Evolutionary conservation across 768 basidiomycete species (phyloP).

Genomic region (Auricularia sp.): DNA sequence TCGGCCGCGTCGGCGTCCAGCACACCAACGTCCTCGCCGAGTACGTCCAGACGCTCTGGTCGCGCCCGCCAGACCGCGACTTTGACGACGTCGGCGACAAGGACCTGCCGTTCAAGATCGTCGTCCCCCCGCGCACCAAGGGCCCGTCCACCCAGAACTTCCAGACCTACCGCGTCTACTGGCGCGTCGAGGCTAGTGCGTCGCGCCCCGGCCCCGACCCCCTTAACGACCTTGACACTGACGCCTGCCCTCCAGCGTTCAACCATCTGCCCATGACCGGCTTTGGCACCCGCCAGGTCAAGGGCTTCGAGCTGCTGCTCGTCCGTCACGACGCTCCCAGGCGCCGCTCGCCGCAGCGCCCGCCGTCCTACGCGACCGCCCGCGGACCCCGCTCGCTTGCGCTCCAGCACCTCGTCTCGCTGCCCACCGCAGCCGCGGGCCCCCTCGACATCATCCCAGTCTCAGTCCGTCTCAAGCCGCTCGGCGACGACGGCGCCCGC

Average conservation of each 20-base stretch:
- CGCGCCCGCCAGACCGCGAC: slow-evolving; percentile 45
- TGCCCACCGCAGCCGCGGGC: slow-evolving; percentile 51
- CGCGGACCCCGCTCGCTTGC: slow-evolving; percentile 47
- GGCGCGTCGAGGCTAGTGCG: slow-evolving; percentile 77
- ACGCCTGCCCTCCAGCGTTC: slow-evolving; percentile 39
- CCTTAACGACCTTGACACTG: slow-evolving; percentile 4
- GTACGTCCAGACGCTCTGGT: slow-evolving; percentile 57
- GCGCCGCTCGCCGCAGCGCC: slow-evolving; percentile 19
- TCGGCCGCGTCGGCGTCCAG: slow-evolving; percentile 45
- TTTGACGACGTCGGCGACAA: slow-evolving; percentile 53
- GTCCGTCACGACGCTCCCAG: slow-evolving; percentile 48
- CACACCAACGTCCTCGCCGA: slow-evolving; percentile 64
- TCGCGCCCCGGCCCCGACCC: slow-evolving; percentile 7
- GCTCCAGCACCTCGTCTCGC: slow-evolving; percentile 49
- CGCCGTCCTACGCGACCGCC: slow-evolving; percentile 25
- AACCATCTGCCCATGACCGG: slow-evolving; percentile 54
- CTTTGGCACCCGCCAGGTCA: slow-evolving; percentile 58
- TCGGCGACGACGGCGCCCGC: slow-evolving; percentile 39
- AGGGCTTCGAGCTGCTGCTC: slow-evolving; percentile 64
- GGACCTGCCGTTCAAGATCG: slow-evolving; percentile 64
- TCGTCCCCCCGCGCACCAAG: slow-evolving; percentile 41
- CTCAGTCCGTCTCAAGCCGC: slow-evolving; percentile 49
- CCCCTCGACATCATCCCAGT: slow-evolving; percentile 66
- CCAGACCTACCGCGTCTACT: slow-evolving; percentile 69
- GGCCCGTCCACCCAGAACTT: slow-evolving; percentile 57